Evolutionary conservation across 768 basidiomycete species (phyloP), one percentile per base, ranked within the genome.

Genomic region (Lentinula raphanica): DNA sequence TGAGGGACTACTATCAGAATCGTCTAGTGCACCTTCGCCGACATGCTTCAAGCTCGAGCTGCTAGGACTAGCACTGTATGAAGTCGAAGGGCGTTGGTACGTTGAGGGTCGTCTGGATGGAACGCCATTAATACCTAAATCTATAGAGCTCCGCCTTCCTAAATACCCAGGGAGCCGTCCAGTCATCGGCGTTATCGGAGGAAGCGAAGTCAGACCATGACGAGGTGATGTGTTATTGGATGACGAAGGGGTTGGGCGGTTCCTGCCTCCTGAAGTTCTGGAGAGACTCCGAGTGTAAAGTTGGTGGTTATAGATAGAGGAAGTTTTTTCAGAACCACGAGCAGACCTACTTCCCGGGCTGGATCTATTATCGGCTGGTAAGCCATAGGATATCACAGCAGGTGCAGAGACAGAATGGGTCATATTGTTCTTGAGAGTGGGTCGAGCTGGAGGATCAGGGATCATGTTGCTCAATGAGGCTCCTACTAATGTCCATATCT

Each of bases 21-120:
- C 88, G 58, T 88, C 86, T 3, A 92, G 70, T 1, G 86, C 87
- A 27, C 90, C 88, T 65, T 91, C 90, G 3, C 90, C 90, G 11
- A 86, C 82, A 63, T 90, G 84, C 1, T 82, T 74, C 31, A 82
- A 71, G 59, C 81, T 88, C 9, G 70, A 62, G 19, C 64, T 68
- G 40, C 63, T 75, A 12, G 74, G 73, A 61, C 75, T 77, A 5
- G 70, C 60, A 50, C 72, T 76, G 29, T 78, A 70, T 56, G 76
- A 74, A 29, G 79, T 65, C 0, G 84, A 84, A 3, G 78, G 71
- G 5, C 80, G 77, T 21, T 75, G 74, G 55, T 74, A 76, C 2
- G 78, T 56, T 0, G 79, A 74, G 0, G 74, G 68, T 11, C 76
- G 70, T 12, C 75, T 69, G 6, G 25, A 60, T 15, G 58, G 28